phyloP scores from a whole-genome alignment of 305 asterid genomes.

The Fraxinus platypoda region DNA sequence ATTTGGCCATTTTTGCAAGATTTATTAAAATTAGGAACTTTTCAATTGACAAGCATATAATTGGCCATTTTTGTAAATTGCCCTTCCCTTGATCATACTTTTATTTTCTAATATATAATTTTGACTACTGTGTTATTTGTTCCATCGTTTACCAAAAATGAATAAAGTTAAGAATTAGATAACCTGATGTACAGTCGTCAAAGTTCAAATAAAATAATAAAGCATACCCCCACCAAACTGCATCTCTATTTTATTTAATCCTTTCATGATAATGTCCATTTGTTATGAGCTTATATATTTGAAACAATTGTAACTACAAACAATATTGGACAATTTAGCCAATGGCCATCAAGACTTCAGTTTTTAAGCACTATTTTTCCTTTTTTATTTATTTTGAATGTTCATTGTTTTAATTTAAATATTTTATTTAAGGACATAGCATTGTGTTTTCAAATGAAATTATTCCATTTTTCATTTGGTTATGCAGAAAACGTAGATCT shows the following conservation, averaged over 20 bases:
- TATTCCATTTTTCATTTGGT: not conserved
- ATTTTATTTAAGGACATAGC: not conserved
- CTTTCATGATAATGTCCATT: not conserved
- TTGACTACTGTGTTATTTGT: not conserved
- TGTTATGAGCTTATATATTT: not conserved
- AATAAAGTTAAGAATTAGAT: not conserved
- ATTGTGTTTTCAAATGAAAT: not conserved
- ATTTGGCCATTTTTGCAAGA: too few relatives aligned
- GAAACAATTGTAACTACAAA: not conserved
- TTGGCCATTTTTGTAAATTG: too few relatives aligned
- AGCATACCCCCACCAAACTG: not conserved
- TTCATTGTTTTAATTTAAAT: not conserved
- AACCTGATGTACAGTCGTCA: not conserved
- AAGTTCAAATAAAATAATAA: not conserved
- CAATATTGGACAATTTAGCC: not conserved
- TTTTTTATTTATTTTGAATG: not conserved
- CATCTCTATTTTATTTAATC: not conserved
- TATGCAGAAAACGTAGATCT: not conserved
- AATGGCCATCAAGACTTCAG: not conserved
- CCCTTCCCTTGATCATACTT: not conserved
- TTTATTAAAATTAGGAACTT: too few relatives aligned
- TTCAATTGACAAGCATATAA: too few relatives aligned
- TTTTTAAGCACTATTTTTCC: not conserved
- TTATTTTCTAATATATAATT: not conserved
- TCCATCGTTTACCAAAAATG: not conserved